Conservation (phyloP, 257 asterid species). For the Petunia secreta region DNA sequence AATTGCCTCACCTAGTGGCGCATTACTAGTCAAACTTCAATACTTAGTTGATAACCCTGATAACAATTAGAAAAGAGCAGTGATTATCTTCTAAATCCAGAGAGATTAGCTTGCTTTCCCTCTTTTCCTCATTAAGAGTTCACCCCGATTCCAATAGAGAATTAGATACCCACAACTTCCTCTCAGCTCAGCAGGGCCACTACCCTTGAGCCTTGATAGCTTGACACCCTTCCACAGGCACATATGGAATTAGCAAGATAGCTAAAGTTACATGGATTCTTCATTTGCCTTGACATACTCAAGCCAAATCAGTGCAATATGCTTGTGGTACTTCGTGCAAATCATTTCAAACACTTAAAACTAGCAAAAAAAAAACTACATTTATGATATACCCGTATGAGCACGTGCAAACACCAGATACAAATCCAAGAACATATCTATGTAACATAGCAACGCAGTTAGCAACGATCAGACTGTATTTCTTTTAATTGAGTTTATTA, state of each 20-base stretch:
- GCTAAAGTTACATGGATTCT: not conserved
- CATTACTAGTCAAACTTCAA: not conserved
- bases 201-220: not conserved
- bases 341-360: not conserved
- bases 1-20: not conserved
- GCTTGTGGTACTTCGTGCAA: not conserved
- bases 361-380: not conserved
- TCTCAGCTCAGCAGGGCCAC: not conserved
- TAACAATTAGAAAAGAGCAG: not conserved
- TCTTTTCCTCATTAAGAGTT: not conserved
- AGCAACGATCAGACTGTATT: not conserved
- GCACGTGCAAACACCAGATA: not conserved
- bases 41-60: not conserved
- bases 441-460: not conserved
- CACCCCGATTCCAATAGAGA: not conserved
- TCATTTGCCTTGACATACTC: not conserved
- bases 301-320: not conserved
- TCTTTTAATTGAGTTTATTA: not conserved
- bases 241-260: not conserved
- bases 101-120: not conserved
- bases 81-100: slow-evolving; percentile 9
- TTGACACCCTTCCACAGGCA: not conserved
- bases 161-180: not conserved
- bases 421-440: too few species aligned
- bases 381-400: not conserved